phyloP scores from a whole-genome alignment of 225 moss, liverwort and hornwort genomes.

The Pleurozium schreberi region DNA sequence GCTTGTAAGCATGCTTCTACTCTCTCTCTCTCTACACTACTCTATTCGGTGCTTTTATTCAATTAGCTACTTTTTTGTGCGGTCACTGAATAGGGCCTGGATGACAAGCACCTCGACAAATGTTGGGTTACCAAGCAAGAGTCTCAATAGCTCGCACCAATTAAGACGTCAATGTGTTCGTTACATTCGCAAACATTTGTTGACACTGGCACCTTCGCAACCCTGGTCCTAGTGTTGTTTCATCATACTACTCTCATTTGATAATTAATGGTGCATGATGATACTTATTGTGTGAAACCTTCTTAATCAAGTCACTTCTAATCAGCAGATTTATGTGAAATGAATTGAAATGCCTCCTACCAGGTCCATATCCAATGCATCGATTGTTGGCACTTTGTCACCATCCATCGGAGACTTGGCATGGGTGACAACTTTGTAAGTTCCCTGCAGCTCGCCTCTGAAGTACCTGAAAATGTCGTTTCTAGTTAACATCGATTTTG shows the following conservation, averaged over 20 bases:
- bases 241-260: background rate
- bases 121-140: background rate
- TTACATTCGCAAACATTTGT: background rate
- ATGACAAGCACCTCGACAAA: background rate
- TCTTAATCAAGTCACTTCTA: background rate
- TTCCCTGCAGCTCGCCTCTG: background rate
- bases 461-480: background rate
- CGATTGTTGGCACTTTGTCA: background rate
- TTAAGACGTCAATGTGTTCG: background rate
- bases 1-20: background rate
- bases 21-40: background rate
- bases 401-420: background rate
- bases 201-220: background rate
- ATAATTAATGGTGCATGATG: background rate
- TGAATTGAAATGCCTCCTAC: background rate
- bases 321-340: background rate
- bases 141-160: background rate
- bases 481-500: background rate
- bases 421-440: background rate
- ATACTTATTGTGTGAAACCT: background rate
- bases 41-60: background rate
- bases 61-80: background rate
- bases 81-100: too few species aligned
- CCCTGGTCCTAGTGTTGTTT: background rate
- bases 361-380: background rate